Base-by-base conservation (phyloP, 2,329 filamentous ascomycete species). In the Aspergillus puulaauensis region DNA sequence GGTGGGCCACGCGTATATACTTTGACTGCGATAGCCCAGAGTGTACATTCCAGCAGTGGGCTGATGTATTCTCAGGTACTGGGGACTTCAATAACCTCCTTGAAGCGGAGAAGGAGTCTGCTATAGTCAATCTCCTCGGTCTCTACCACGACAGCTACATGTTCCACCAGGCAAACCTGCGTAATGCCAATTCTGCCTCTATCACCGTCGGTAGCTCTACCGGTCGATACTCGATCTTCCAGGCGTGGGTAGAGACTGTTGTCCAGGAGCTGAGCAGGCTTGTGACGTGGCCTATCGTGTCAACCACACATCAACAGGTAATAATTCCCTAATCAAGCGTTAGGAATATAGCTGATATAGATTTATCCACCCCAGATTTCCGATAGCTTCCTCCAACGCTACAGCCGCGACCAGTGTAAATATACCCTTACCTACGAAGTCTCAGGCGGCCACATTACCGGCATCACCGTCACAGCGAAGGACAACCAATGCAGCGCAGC, bases 111-210 rank as follows among this genome's bases (percentile, higher is more conserved):
- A 78, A 78, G 51, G 69, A 73, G 3, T 82, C 81, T 44, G 85
- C 83, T 49, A 80, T 82, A 33, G 79, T 83, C 33, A 81, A 86
- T 64, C 73, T 86, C 19, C 76, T 87, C 37, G 80, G 79, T 11
- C 76, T 87, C 6, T 79, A 81, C 60, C 80, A 79, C 61, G 83
- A 84, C 49, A 73, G 78, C 23, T 85, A 81, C 75, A 86, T 86
- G 83, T 86, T 87, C 76, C 85, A 88, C 69, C 84, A 87, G 72
- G 83, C 83, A 56, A 87, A 88, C 66, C 65, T 83, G 58, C 80
- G 83, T 53, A 79, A 81, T 44, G 73, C 73, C 3, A 82, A 82
- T 52, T 76, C 80, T 49, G 69, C 71, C 2, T 65, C 69, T 3
- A 79, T 80, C 45, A 80, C 77, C 8, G 73, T 85, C 51, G 83